phyloP scores from a whole-genome alignment of 208 protist species.

The Crithidia sp. region DNA sequence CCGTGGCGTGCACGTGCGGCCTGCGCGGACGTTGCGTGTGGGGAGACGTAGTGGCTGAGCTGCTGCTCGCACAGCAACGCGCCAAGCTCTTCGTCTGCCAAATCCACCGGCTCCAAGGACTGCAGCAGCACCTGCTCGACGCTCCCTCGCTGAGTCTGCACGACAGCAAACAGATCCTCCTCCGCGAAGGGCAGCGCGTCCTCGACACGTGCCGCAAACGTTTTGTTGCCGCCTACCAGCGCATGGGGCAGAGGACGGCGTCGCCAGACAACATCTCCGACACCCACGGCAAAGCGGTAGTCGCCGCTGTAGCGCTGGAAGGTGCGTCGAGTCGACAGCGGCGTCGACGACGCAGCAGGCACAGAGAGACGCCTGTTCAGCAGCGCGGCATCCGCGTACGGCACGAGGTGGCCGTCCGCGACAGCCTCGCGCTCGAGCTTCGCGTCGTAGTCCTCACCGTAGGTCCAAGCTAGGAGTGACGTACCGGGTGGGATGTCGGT shows the following conservation, averaged over 20 bases:
- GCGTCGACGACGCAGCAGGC: background rate
- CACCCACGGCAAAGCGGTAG: constrained; percentile 72
- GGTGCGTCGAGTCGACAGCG: background rate
- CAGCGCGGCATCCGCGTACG: constrained; percentile 63
- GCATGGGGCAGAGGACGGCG: constrained; percentile 29
- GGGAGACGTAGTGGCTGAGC: constrained; percentile 37
- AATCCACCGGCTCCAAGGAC: constrained; percentile 29
- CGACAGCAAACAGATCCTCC: constrained; percentile 73
- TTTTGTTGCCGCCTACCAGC: no score
- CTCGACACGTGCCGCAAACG: background rate
- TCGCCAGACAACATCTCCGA: constrained; percentile 85
- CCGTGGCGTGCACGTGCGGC: background rate
- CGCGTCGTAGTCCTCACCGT: constrained; percentile 90
- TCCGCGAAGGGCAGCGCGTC: constrained; percentile 30
- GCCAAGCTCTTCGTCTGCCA: constrained; percentile 17
- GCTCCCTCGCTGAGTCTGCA: constrained; percentile 38
- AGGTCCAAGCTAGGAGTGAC: constrained; percentile 84
- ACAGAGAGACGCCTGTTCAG: constrained; percentile 50
- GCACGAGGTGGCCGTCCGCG: constrained; percentile 63
- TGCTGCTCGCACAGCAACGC: constrained; percentile 39
- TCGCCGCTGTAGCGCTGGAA: constrained; percentile 81
- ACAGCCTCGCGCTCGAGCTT: constrained; percentile 79
- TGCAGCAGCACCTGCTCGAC: constrained; percentile 61
- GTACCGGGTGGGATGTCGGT: constrained; percentile 71
- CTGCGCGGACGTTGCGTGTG: constrained; percentile 4